A percentile compares a stretch with the other conserved stretches of the same genome.
Evolutionary conservation across 441 rosid species (phyloP).

Genomic region (Mallotus japonicus): DNA sequence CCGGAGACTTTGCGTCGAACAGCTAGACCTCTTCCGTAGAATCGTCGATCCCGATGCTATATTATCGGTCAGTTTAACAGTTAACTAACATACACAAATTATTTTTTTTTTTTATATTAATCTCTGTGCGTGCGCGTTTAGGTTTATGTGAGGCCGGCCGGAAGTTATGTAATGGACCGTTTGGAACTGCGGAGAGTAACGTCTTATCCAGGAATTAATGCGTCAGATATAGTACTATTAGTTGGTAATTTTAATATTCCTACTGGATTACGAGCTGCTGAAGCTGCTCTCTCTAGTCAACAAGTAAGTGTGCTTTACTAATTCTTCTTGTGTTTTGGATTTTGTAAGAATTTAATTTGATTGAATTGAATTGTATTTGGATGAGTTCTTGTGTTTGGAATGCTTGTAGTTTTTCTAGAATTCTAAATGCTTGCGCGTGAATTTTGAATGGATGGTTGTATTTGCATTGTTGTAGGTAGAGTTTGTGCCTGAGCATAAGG

Average conservation of each 20-base stretch:
- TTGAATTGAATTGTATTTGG: neutral
- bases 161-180: conserved; percentile 91
- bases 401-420: too few species aligned
- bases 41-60: conserved; percentile 65
- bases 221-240: conserved; percentile 55
- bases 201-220: conserved; percentile 46
- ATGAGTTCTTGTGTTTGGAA: neutral
- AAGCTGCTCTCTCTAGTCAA: conserved; percentile 73
- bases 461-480: conserved; percentile 50
- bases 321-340: too few species aligned
- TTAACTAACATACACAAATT: too few species aligned
- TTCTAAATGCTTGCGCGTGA: too few species aligned
- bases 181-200: conserved; percentile 76
- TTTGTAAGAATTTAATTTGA: too few species aligned
- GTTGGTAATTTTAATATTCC: conserved; percentile 69
- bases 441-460: neutral
- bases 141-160: conserved; percentile 90
- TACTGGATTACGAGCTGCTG: conserved; percentile 77
- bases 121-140: neutral
- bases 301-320: conserved; percentile 49
- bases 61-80: conserved; percentile 49
- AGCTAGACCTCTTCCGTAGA: conserved; percentile 70
- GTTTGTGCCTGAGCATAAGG: conserved; percentile 54
- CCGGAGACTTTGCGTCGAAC: conserved; percentile 72
- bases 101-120: too few species aligned